A percentile compares a stretch with the other conserved stretches of the same genome.
phyloP scores from a whole-genome alignment of 257 asterid species.

The Parsonsia alboflavescens region DNA sequence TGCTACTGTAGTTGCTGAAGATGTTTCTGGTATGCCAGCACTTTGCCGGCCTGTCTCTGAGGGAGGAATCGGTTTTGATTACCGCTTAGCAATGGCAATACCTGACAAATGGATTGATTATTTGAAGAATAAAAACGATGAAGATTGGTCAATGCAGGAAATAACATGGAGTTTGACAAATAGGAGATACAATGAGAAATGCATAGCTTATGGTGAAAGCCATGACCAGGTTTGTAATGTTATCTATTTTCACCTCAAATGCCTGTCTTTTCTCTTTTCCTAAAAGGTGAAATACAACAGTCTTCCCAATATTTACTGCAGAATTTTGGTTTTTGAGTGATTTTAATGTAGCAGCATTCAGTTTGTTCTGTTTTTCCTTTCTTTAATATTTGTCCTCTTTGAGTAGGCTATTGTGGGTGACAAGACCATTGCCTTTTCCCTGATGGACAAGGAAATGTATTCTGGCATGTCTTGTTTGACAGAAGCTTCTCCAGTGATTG shows the following conservation, averaged over 20 bases:
- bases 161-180: constrained; percentile 77
- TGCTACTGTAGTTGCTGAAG: constrained; percentile 90
- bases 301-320: background rate
- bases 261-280: background rate
- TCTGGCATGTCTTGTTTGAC: constrained; percentile 87
- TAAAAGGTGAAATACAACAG: background rate
- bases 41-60: constrained; percentile 74
- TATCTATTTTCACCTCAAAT: constrained; percentile 11
- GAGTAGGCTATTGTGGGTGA: constrained; percentile 91
- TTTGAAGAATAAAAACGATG: constrained; percentile 72
- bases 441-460: constrained; percentile 97
- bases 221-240: constrained; percentile 77
- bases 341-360: background rate
- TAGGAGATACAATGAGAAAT: constrained; percentile 86
- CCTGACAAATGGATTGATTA: constrained; percentile 98
- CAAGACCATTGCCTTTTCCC: constrained; percentile 77
- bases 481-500: constrained; percentile 76
- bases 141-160: constrained; percentile 83
- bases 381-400: constrained; percentile 19
- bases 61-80: constrained; percentile 93
- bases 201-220: constrained; percentile 96
- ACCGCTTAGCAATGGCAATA: constrained; percentile 93
- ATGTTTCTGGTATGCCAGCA: constrained; percentile 98
- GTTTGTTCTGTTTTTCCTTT: constrained; percentile 1
- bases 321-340: background rate